Base-by-base conservation (phyloP, 2,329 filamentous ascomycete genomes). In the Phialophora tarda region DNA sequence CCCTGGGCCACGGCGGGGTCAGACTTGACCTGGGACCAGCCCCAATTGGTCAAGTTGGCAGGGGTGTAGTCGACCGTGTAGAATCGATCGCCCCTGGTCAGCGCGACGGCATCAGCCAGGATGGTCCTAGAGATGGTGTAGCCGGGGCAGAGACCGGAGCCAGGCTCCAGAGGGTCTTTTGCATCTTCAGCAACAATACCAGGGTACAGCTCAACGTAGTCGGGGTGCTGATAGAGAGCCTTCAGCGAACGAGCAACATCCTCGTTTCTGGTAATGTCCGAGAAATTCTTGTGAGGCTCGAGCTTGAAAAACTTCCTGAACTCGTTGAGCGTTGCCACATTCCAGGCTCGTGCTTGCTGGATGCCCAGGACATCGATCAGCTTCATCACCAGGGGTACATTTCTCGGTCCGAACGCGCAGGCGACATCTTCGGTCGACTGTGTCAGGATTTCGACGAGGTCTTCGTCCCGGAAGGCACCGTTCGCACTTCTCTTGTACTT, bases 301-400 rank as follows among this genome's bases (percentile, higher is more conserved):
- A 90, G 79, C 1, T 83, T 83, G 72, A 89, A 89, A 74, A 88
- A 88, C 64, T 84, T 81, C 7, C 88, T 81, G 77, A 89, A 88
- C 73, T 89, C 87, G 60, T 80, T 80, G 62, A 80, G 68, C 14
- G 78, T 78, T 11, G 74, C 76, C 54, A 76, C 69, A 51, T 76
- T 74, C 91, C 92, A 95, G 68, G 86, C 85, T 30, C 92, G 84
- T 5, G 89, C 89, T 67, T 92, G 90, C 48, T 91, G 82, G 60
- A 95, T 94, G 34, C 91, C 91, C 3, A 94, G 80, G 50, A 93
- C 90, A 77, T 95, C 92, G 26, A 95, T 85, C 1, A 88, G 86
- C 68, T 88, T 87, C 84, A 95, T 86, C 21, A 88, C 85, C 10
- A 86, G 82, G 0, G 92, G 92, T 0, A 94, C 89, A 66, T 91